phyloP scores from a whole-genome alignment of 2,329 filamentous ascomycete species.

The Cryphonectria naterciae region DNA sequence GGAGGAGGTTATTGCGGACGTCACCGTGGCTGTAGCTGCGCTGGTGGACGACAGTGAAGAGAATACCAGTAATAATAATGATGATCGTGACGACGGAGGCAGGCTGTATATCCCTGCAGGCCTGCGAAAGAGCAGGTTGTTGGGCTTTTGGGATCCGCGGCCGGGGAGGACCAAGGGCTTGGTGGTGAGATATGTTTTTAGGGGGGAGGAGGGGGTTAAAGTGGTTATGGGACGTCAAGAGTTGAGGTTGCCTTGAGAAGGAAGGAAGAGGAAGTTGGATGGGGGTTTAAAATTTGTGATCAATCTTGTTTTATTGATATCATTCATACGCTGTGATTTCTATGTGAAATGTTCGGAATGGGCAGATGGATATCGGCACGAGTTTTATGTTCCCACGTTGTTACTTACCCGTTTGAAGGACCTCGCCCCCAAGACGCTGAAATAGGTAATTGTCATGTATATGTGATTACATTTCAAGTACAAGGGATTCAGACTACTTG shows the following conservation, averaged over 20 bases:
- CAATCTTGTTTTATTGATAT: no score
- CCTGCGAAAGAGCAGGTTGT: slow-evolving; percentile 48
- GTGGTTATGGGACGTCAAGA: slow-evolving; percentile 44
- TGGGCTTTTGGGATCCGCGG: slow-evolving; percentile 57
- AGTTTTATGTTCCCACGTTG: no score
- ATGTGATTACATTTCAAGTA: no score
- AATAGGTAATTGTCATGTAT: no score
- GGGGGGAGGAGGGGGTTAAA: slow-evolving; percentile 40
- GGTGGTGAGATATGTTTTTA: slow-evolving; percentile 49
- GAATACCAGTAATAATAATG: no score
- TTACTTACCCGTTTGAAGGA: no score
- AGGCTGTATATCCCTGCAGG: slow-evolving; percentile 45
- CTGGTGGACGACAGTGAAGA: slow-evolving; percentile 45
- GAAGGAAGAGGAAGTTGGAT: not conserved
- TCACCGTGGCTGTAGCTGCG: slow-evolving; percentile 53
- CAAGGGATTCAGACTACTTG: no score
- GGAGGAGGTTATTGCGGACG: slow-evolving; percentile 54
- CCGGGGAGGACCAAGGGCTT: slow-evolving; percentile 50
- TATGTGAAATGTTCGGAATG: no score
- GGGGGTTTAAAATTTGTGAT: no score
- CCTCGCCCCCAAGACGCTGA: no score
- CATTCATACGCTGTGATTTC: no score
- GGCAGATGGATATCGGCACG: no score
- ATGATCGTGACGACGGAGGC: slow-evolving; percentile 35
- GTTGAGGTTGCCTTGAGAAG: slow-evolving; percentile 40